Evolutionary conservation across 1,139 yeast species (phyloP), one percentile per base, ranked within the genome.

Genomic region (Pichia sp.): DNA sequence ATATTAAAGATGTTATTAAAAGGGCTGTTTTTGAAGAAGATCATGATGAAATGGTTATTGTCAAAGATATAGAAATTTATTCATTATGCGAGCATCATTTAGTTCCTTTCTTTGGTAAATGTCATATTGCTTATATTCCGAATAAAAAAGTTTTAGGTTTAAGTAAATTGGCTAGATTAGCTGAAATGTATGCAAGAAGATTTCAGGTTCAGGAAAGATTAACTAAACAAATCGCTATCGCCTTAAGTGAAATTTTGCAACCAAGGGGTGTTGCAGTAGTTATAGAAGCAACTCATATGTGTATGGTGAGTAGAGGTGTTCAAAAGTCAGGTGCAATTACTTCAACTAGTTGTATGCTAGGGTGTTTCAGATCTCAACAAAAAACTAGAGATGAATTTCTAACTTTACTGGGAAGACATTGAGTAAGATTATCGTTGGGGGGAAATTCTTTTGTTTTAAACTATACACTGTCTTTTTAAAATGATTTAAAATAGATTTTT

Each of bases 221-320:
- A 52, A 92, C 98, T 16, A 92, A 92, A 64, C 98, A 92, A 64
- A 90, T 92, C 46, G 97, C 98, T 35, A 87, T 89, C 86, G 97
- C 98, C 0, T 67, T 92, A 42, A 80, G 84, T 64, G 97, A 89
- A 60, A 86, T 90, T 50, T 71, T 92, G 57, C 82, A 84, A 60
- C 98, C 99, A 20, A 76, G 92, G 57, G 98, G 98, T 46, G 98
- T 92, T 12, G 98, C 97, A 0, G 98, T 92, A 35, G 97, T 92
- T 25, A 89, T 92, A 60, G 98, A 92, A 65, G 97, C 97, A 27
- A 80, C 94, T 9, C 99, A 92, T 63, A 92, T 94, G 98, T 92
- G 99, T 66, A 92, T 92, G 99, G 97, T 90, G 30, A 87, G 95
- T 65, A 78, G 99, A 61, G 99, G 99, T 41, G 89, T 92, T 25